A percentile compares a stretch with the other conserved stretches of the same genome.
These are phyloP conservation scores for Microglena sp. DNA, from an alignment of 139 green algal genomes.

Conservation along the genomic window DNA sequence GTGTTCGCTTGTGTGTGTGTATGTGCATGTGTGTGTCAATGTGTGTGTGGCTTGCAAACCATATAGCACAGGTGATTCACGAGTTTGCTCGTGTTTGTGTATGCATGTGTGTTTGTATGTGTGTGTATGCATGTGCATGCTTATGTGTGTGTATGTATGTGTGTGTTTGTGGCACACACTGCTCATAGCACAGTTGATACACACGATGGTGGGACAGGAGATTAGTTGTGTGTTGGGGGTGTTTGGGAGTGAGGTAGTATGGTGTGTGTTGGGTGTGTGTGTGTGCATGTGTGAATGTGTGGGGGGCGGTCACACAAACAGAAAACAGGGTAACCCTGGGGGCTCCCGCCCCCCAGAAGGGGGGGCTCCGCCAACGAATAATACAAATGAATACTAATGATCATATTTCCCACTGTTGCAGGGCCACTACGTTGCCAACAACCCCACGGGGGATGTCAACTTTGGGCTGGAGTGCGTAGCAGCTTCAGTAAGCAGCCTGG, in stretches of 20 bases:
- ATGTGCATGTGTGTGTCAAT: background rate
- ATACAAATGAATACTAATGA: background rate
- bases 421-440: conserved; percentile 11
- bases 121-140: background rate
- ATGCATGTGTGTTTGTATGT: background rate
- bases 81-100: background rate
- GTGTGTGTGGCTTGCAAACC: background rate
- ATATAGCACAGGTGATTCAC: background rate
- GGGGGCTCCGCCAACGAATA: too few species aligned
- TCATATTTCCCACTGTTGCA: background rate
- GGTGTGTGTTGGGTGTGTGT: too few species aligned
- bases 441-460: conserved; percentile 1
- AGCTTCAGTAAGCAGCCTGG: background rate
- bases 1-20: background rate
- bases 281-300: background rate
- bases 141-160: background rate
- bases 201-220: too few species aligned
- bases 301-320: background rate
- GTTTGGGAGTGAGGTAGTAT: too few species aligned
- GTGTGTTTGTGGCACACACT: background rate
- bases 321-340: background rate
- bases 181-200: background rate
- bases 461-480: background rate
- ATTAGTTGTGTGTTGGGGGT: too few species aligned
- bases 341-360: background rate